Evolutionary conservation across 192 early-diverging fungal species (phyloP), one percentile per base, ranked within the genome.

Genomic region (Neocallimastix lanati): DNA sequence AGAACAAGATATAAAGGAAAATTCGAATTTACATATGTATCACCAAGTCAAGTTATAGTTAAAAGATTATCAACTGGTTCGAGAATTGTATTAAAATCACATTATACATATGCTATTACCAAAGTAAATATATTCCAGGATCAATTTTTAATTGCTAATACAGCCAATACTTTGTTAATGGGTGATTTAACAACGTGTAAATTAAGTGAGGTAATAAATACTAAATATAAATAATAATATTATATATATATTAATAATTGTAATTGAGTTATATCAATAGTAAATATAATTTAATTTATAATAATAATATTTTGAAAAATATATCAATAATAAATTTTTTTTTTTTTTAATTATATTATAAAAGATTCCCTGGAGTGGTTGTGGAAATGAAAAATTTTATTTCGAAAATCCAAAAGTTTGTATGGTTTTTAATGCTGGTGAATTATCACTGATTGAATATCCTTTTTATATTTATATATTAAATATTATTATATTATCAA

Each of bases 101-200:
- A 91, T 80, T 91, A 91, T 79, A 87, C 88, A 25, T 91, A 91
- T 81, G 90, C 89, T 78, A 89, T 91, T 78, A 85, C 87, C 76
- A 91, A 91, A 83, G 88, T 91, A 28, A 90, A 91, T 83, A 91
- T 91, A 38, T 91, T 91, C 81, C 88, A 90, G 77, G 89, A 91
- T 82, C 90, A 91, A 82, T 91, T 83, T 78, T 82, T 91, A 38
- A 86, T 91, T 33, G 90, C 90, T 21, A 84, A 91, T 81, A 91
- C 90, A 28, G 85, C 88, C 2, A 86, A 90, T 76, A 91, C 90
- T 29, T 80, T 91, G 58, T 82, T 91, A 13, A 87, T 91, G 86
- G 90, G 90, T 29, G 90, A 91, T 84, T 81, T 91, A 18, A 85
- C 87, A 0, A 85, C 81, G 29, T 91, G 90, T 83, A 91, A 91